Conservation (phyloP, 2,329 filamentous ascomycete genomes). For the Paecilomyces dactylethromorphus region DNA sequence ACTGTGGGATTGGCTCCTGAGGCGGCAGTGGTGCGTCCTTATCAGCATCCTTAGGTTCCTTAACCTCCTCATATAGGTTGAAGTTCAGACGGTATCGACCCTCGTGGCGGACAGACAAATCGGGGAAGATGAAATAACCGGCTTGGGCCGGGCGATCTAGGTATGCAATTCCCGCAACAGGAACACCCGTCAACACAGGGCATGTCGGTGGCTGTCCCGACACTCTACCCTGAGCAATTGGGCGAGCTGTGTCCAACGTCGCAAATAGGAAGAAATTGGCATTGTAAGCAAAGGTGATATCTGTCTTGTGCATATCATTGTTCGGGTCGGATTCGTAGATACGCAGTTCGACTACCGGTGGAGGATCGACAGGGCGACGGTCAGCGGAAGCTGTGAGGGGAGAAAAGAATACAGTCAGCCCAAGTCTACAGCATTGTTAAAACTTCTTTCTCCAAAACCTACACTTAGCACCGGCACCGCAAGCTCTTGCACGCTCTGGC, state of each 20-base stretch:
- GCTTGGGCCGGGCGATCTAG: conserved; percentile 73
- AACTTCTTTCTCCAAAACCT: conserved; percentile 34
- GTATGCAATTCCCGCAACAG: conserved; percentile 92
- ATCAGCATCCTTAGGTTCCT: conserved; percentile 74
- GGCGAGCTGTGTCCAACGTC: conserved; percentile 78
- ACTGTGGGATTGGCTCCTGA: conserved; percentile 16
- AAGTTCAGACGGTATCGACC: conserved; percentile 88
- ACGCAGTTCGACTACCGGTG: conserved; percentile 85
- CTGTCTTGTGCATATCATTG: conserved; percentile 54
- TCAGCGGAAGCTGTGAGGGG: conserved; percentile 64
- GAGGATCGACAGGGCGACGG: conserved; percentile 86
- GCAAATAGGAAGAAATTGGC: conserved; percentile 97
- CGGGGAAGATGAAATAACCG: conserved; percentile 97
- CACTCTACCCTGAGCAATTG: conserved; percentile 73
- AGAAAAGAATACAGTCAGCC: conserved; percentile 6
- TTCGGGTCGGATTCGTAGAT: conserved; percentile 62
- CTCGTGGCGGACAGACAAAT: conserved; percentile 91
- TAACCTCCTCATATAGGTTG: conserved; percentile 88
- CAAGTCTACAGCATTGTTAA: conserved; percentile 1
- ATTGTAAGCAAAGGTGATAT: conserved; percentile 85
- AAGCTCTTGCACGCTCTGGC: conserved; percentile 87
- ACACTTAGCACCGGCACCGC: conserved; percentile 94
- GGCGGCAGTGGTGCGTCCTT: conserved; percentile 40
- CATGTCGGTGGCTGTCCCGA: conserved; percentile 60
- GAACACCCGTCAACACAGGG: conserved; percentile 86